Percentiles rank a stretch among this genome's conserved stretches.
Evolutionary conservation across 1,139 yeast genomes (phyloP).

Genomic region (Petasospora fabianii): DNA sequence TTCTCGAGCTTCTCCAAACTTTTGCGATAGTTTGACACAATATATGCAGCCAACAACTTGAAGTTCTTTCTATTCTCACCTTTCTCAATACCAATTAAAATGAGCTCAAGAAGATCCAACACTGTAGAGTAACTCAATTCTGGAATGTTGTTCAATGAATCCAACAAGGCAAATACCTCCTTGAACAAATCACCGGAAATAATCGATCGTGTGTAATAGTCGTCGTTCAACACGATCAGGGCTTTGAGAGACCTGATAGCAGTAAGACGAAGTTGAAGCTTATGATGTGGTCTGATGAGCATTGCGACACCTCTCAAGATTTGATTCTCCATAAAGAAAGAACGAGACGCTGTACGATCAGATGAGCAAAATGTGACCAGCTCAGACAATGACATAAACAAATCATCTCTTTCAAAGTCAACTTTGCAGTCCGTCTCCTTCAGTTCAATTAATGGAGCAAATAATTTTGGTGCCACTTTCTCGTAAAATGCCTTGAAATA

Average conservation of each 20-base stretch:
- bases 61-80: slow-evolving; percentile 37
- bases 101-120: slow-evolving; percentile 60
- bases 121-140: slow-evolving; percentile 75
- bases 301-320: slow-evolving; percentile 51
- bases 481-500: slow-evolving; percentile 61
- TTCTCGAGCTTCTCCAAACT: slow-evolving; percentile 37
- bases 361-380: slow-evolving; percentile 61
- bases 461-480: slow-evolving; percentile 57
- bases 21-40: slow-evolving; percentile 42
- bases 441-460: slow-evolving; percentile 43
- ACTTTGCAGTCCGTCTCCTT: slow-evolving; percentile 2
- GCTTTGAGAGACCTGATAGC: slow-evolving; percentile 63
- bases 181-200: slow-evolving; percentile 52
- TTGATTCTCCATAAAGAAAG: slow-evolving; percentile 56
- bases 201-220: slow-evolving; percentile 52
- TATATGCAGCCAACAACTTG: slow-evolving; percentile 45
- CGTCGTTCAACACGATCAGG: slow-evolving; percentile 59
- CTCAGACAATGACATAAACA: slow-evolving; percentile 66
- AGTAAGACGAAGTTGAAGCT: slow-evolving; percentile 55
- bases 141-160: slow-evolving; percentile 47
- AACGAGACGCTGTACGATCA: slow-evolving; percentile 49
- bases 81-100: slow-evolving; percentile 34
- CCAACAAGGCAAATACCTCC: slow-evolving; percentile 48
- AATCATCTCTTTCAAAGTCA: slow-evolving; percentile 30
- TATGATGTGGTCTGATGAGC: slow-evolving; percentile 37